Base-by-base conservation (phyloP, 768 basidiomycete genomes). In the Tephrocybe rancida region DNA sequence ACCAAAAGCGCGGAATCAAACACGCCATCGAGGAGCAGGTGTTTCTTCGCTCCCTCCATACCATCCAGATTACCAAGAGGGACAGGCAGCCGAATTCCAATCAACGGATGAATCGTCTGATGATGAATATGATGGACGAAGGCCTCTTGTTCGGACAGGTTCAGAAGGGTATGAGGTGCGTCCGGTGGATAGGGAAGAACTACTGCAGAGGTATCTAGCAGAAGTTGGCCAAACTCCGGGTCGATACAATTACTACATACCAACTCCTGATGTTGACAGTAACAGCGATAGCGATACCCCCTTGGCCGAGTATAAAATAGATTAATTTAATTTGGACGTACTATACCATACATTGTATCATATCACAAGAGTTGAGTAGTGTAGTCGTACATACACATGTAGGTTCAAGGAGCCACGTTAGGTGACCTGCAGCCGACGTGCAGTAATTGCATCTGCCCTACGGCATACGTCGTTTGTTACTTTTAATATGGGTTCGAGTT, bases 91-190 rank as follows among this genome's bases (percentile, higher is more conserved):
- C 18, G 48, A 61, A 37, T 50, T 47, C 4, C 24, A 41, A 13
- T 47, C 13, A 21, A 41, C 30, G 13, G 58, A 54, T 44, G 54
- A 66, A 35, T 70, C 68, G 21, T 46, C 60, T 10, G 68, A 67
- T n/a, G 65, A 65, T 1, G 70, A 73, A 38, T 63, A 61, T 27
- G 61, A 64, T 42, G 52, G 55, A 26, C 64, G 58, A 4, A 42
- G 56, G 27, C 55, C 64, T 5, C 69, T 67, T 27, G 74, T 90
- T 43, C 76, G 92, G 48, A 71, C 82, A 39, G 91, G 92, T 19
- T 93, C 90, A 13, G 92, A 94, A 70, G 92, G 92, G 3, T 90
- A 86, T 60, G 92, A 94, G 64, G 84, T 90, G 42, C 78, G 77
- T 13, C 70, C 81, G 10, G 70, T 81, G 32, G 74, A 81, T 41